A percentile compares a stretch with the other conserved stretches of the same genome.
Evolutionary conservation across 352 stramenopile species (phyloP).

Genomic region (Phytophthora multivora): DNA sequence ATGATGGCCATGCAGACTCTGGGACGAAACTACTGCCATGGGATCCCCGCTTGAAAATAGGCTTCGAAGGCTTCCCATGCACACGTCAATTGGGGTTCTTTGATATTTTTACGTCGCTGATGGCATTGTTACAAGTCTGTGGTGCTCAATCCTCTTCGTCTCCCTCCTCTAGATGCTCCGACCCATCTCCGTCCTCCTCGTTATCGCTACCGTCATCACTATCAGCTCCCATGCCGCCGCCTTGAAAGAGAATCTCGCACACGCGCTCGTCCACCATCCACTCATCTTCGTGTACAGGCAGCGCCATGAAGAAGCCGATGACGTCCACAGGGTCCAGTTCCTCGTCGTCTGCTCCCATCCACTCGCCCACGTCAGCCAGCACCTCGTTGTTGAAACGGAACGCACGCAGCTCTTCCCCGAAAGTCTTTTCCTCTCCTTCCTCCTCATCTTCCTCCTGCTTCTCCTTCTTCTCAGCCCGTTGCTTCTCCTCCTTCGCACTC

Average conservation of each 20-base stretch:
- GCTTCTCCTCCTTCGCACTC: conserved; percentile 13
- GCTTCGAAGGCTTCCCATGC: conserved; percentile 7
- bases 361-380: conserved; percentile 50
- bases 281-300: conserved; percentile 77
- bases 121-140: background rate
- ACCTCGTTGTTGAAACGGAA: conserved; percentile 70
- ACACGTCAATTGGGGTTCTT: conserved; percentile 10
- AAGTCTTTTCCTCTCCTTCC: conserved; percentile 33
- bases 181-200: conserved; percentile 28
- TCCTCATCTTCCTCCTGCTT: conserved; percentile 23
- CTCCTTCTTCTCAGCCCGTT: conserved; percentile 1
- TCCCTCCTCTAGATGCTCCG: conserved; percentile 33
- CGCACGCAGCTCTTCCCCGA: conserved; percentile 54
- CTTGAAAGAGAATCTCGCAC: conserved; percentile 73
- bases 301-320: conserved; percentile 70
- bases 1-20: conserved; percentile 22
- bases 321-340: conserved; percentile 63
- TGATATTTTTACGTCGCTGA: conserved; percentile 30
- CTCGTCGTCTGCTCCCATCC: conserved; percentile 55
- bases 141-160: conserved; percentile 19
- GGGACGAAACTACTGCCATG: conserved; percentile 32
- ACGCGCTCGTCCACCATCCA: conserved; percentile 82
- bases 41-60: conserved; percentile 31
- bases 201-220: conserved; percentile 32
- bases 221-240: conserved; percentile 33